Conservation (phyloP, 2,329 filamentous ascomycete species). For the Apiospora sp. region DNA sequence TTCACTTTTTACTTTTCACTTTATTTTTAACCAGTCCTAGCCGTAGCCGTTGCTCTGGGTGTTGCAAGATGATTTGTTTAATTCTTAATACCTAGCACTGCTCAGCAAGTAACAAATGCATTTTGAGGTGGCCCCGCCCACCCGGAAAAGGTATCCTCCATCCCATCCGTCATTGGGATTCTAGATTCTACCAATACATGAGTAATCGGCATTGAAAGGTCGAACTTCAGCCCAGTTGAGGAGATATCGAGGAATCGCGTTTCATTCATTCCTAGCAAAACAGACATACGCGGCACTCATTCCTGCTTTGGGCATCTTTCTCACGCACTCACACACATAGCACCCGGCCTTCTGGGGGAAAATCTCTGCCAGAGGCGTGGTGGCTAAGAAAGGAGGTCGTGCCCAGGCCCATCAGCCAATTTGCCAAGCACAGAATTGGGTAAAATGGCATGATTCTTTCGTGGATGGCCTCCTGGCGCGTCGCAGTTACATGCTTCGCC, state of each 20-base stretch:
- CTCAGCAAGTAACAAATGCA: no score
- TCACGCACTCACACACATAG: background rate
- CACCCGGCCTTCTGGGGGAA: background rate
- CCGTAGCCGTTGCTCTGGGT: no score
- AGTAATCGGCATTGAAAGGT: no score
- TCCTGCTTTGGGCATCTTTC: background rate
- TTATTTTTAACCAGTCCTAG: no score
- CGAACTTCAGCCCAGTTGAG: no score
- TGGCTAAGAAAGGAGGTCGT: background rate
- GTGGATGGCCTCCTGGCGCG: conserved; percentile 7
- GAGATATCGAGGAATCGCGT: background rate
- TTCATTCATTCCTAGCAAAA: conserved; percentile 2
- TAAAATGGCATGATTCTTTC: conserved; percentile 23
- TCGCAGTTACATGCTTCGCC: conserved; percentile 16
- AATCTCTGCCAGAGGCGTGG: background rate
- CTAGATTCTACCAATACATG: background rate
- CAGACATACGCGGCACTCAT: background rate
- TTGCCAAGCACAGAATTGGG: conserved; percentile 2
- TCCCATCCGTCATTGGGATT: background rate
- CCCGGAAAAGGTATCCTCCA: no score
- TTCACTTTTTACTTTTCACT: no score
- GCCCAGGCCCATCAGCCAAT: background rate
- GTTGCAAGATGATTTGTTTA: no score
- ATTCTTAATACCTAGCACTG: no score
- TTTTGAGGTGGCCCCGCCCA: no score